A percentile compares a stretch with the other conserved stretches of the same genome.
Evolutionary conservation across 2,329 filamentous ascomycete genomes (phyloP).

Genomic region (Apiospora sp.): DNA sequence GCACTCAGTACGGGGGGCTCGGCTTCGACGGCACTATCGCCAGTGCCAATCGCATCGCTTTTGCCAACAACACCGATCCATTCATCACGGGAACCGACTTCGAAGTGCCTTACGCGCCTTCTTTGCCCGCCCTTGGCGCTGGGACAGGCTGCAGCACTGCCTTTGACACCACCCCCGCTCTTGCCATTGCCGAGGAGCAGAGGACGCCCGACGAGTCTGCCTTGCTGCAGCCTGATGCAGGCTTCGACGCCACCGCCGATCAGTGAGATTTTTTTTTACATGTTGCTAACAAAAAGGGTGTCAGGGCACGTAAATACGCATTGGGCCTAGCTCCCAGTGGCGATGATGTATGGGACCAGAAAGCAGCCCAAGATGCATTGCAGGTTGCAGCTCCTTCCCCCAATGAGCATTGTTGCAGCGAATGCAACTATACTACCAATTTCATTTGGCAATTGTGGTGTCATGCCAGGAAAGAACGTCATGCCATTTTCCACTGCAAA

Average conservation of each 20-base stretch:
- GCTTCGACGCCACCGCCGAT: constrained; percentile 31
- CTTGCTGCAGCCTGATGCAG: constrained; percentile 30
- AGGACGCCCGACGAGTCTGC: constrained; percentile 6
- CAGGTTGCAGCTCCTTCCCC: neutral
- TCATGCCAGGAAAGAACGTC: neutral
- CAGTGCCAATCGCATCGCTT: neutral
- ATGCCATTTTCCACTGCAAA: neutral
- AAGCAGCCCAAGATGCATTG: neutral
- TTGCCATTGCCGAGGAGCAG: neutral
- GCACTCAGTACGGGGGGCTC: neutral
- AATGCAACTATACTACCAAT: neutral
- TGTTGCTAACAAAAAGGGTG: constrained; percentile 45
- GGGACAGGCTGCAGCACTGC: neutral
- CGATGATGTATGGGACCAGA: too few species aligned
- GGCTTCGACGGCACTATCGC: neutral
- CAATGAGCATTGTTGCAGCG: neutral
- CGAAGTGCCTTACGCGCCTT: neutral
- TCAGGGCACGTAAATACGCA: too few species aligned
- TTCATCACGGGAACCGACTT: neutral
- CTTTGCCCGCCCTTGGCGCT: neutral
- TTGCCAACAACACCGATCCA: neutral
- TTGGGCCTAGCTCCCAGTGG: neutral
- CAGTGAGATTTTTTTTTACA: constrained; percentile 40
- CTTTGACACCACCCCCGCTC: neutral
- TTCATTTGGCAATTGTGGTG: rapidly evolving